A percentile compares a stretch with the other conserved stretches of the same genome.
These are phyloP conservation scores for Hyaloscypha finlandica DNA, from an alignment of 495 filamentous ascomycete species.

Conservation along the genomic window DNA sequence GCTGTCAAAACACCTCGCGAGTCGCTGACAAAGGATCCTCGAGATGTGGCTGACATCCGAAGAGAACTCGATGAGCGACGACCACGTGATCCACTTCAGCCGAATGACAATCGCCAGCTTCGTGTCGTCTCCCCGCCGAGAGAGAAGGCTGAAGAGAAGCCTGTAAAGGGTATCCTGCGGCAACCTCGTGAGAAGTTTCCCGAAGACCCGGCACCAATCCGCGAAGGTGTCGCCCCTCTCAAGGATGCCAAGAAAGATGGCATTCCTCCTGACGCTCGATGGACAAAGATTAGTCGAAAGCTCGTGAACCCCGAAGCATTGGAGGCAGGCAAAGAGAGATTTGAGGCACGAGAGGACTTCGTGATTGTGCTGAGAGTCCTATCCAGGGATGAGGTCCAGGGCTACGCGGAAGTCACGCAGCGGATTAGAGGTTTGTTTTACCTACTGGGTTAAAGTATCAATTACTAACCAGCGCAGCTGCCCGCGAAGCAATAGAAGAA, in stretches of 20 bases:
- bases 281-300: conserved; percentile 85
- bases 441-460: not conserved
- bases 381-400: conserved; percentile 79
- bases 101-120: conserved; percentile 35
- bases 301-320: conserved; percentile 83
- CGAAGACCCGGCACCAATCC: conserved; percentile 72
- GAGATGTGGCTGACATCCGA: conserved; percentile 25
- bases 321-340: conserved; percentile 75
- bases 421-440: conserved; percentile 67
- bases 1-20: conserved; percentile 13
- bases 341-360: conserved; percentile 76
- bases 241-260: conserved; percentile 73
- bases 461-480: conserved; percentile 20
- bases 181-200: conserved; percentile 74
- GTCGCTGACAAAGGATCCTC: conserved; percentile 26
- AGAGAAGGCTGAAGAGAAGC: conserved; percentile 47
- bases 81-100: conserved; percentile 22
- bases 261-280: conserved; percentile 76
- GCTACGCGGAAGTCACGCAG: conserved; percentile 71
- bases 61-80: conserved; percentile 23
- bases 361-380: conserved; percentile 84
- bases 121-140: conserved; percentile 58
- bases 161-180: conserved; percentile 73
- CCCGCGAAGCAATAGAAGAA: conserved; percentile 29
- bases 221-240: conserved; percentile 85